Conservation (phyloP, 2,329 filamentous ascomycete species). For the Scedosporium minutisporum region DNA sequence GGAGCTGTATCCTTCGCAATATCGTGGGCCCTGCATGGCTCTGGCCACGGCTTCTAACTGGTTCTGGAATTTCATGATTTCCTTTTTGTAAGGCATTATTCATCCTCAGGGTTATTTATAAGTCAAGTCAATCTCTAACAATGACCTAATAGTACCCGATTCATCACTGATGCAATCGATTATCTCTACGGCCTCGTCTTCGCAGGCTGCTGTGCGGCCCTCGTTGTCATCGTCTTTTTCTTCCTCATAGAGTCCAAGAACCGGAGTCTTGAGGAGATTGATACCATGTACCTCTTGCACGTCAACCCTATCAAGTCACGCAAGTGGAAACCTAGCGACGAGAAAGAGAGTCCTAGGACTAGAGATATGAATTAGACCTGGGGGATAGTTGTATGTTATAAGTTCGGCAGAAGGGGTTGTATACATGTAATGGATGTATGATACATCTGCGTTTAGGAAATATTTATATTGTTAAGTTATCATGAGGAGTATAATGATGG, state of each 20-base stretch:
- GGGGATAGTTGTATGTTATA: too few relatives aligned
- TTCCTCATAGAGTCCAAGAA: conserved; percentile 67
- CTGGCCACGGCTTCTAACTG: conserved; percentile 50
- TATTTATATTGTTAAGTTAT: too few relatives aligned
- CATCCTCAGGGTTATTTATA: neutral
- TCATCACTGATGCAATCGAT: conserved; percentile 60
- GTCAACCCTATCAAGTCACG: conserved; percentile 39
- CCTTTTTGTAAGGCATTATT: conserved; percentile 29
- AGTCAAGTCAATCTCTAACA: conserved; percentile 14
- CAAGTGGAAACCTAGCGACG: conserved; percentile 20
- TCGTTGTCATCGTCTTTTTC: conserved; percentile 60
- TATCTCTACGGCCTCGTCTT: conserved; percentile 66
- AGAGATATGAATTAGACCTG: neutral
- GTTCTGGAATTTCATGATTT: conserved; percentile 55
- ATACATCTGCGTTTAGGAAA: too few relatives aligned
- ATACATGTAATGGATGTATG: too few relatives aligned
- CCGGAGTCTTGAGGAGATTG: conserved; percentile 64
- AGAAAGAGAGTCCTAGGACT: neutral
- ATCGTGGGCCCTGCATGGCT: conserved; percentile 44
- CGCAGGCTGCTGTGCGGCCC: conserved; percentile 54
- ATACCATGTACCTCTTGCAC: conserved; percentile 58
- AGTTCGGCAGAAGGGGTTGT: too few relatives aligned
- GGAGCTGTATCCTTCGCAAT: conserved; percentile 53
- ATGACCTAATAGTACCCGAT: conserved; percentile 47
- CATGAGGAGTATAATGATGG: too few relatives aligned